A percentile compares a stretch with the other conserved stretches of the same genome.
Conservation (phyloP, 116 monocot genomes). For the Zostera marina region DNA sequence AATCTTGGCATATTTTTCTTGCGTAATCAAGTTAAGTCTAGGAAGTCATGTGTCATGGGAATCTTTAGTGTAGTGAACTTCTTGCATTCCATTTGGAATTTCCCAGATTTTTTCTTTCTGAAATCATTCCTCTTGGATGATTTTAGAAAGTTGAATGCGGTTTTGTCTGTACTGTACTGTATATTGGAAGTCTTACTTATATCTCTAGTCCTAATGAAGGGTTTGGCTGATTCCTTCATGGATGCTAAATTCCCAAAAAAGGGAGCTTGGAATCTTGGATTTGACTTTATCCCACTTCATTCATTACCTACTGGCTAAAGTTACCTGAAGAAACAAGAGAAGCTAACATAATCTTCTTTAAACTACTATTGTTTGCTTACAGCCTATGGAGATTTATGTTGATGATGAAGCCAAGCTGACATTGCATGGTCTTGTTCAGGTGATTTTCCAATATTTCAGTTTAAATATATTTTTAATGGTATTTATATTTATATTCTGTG, state of each 20-base stretch:
- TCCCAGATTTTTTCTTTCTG: neutral
- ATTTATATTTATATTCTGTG: neutral
- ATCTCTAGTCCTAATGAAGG: neutral
- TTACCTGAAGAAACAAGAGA: constrained; percentile 33
- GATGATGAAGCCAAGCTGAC: constrained; percentile 98
- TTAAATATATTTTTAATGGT: neutral
- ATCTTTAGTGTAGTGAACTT: neutral
- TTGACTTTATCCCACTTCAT: constrained; percentile 11
- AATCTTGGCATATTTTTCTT: neutral
- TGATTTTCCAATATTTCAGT: constrained; percentile 7
- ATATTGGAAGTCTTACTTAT: neutral
- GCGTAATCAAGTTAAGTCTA: neutral
- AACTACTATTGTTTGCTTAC: constrained; percentile 59
- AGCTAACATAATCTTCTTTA: constrained; percentile 43
- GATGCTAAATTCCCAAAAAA: neutral
- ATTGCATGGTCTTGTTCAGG: constrained; percentile 96
- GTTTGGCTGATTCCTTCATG: constrained; percentile 2
- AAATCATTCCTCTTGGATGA: neutral
- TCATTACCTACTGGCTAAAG: constrained; percentile 36
- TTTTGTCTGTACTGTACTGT: neutral
- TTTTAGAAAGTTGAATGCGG: neutral
- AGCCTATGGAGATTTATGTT: constrained; percentile 99
- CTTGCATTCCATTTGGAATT: neutral
- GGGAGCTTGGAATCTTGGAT: constrained; percentile 1
- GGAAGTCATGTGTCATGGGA: neutral